Base-by-base conservation (phyloP, 257 asterid species). In the Fraxinus quadrangulata region DNA sequence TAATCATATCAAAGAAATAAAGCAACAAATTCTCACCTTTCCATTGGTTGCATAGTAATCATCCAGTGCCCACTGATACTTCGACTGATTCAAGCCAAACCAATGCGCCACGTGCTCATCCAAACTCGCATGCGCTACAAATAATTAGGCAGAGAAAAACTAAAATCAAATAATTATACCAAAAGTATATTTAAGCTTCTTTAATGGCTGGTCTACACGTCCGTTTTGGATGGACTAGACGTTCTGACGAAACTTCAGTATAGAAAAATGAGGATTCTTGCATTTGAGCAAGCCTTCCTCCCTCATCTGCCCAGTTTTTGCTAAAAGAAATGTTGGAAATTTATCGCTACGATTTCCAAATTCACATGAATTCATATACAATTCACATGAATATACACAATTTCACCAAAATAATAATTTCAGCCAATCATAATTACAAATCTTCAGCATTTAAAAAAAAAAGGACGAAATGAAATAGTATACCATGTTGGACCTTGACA, bases 61-160 rank as follows among this genome's bases (percentile, higher is more conserved):
- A 83, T 92, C 93, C 83, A 92, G 85, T 42, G 97, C 98, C 98
- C 98, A 94, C 82, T 94, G 98, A 83, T 94, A 94, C 81, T 92
- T 94, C 9, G 98, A 94, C 85, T 94, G 96, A 80, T 94, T 90
- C 92, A 94, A 82, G 8, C 98, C 98, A 80, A 94, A 92, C 97
- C 97, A 94, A 84, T 86, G 90, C 0, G 98, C 97, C 69, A 92
- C 96, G n/a, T 92, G 94, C 80, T 89, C 96, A 75, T 94, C 97
- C 90, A 94, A 87, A 81, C 92, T 91, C 66, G 89, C 84, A 77
- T 94, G 98, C 0, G 96, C 98, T 94, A 83, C 78, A 78, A 69
- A 47, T 39, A 56, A 61, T 69, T 39, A 75, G 74, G 8, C 0
- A 28, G 4, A 61, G 30, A 72, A 71, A 16, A 19, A 59, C 23